Evolutionary conservation across 306 rosid genomes (phyloP).

Genomic region (Glycine soja): DNA sequence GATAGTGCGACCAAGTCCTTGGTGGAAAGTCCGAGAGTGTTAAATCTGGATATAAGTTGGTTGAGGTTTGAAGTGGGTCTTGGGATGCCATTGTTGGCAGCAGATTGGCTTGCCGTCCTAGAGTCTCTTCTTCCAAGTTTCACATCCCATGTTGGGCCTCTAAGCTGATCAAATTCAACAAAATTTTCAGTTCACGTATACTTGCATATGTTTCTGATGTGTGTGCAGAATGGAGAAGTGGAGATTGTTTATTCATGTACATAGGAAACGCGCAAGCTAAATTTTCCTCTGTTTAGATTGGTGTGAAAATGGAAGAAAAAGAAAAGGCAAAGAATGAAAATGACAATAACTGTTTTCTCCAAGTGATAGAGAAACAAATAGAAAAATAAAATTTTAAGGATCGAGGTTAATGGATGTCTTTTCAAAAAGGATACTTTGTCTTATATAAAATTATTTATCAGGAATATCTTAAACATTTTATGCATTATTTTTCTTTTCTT

Average conservation of each 20-base stretch:
- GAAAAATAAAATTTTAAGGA: neutral
- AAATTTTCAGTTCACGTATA: neutral
- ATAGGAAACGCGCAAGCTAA: neutral
- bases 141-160: conserved; percentile 84
- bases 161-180: conserved; percentile 58
- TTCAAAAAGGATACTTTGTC: neutral
- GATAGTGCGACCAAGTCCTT: conserved; percentile 81
- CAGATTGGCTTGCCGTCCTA: conserved; percentile 66
- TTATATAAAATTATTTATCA: neutral
- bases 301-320: no score
- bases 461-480: neutral
- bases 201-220: neutral
- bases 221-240: neutral
- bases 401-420: neutral
- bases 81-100: conserved; percentile 79
- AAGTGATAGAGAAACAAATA: neutral
- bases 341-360: neutral
- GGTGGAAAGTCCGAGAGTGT: conserved; percentile 74
- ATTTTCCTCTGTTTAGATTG: no score
- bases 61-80: conserved; percentile 68
- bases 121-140: conserved; percentile 93
- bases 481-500: neutral
- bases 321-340: no score
- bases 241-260: neutral
- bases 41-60: conserved; percentile 68